phyloP scores from a whole-genome alignment of 2,329 filamentous ascomycete species.

The Juglanconis oblonga region DNA sequence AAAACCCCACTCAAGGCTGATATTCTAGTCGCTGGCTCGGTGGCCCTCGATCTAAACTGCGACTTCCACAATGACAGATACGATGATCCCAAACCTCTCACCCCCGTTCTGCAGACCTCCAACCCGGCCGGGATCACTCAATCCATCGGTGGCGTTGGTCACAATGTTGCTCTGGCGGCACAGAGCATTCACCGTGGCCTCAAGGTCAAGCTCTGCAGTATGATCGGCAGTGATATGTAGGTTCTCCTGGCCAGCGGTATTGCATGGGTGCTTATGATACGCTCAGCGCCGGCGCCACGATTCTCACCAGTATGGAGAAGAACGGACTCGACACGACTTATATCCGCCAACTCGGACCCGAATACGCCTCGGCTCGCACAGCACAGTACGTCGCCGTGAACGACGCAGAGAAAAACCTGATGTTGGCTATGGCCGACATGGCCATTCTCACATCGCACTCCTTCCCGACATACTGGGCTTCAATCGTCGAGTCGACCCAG shows the following conservation, averaged over 20 bases:
- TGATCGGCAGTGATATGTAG: constrained; percentile 75
- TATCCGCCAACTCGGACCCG: constrained; percentile 54
- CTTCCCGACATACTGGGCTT: constrained; percentile 57
- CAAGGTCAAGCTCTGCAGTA: constrained; percentile 72
- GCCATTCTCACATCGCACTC: constrained; percentile 65
- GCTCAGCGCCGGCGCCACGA: constrained; percentile 67
- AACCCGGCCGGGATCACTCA: constrained; percentile 81
- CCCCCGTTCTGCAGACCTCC: constrained; percentile 69
- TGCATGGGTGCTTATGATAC: constrained; percentile 8
- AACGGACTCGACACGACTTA: constrained; percentile 63
- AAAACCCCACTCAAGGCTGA: constrained; percentile 42
- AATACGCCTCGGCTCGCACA: constrained; percentile 59
- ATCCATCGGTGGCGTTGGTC: constrained; percentile 84
- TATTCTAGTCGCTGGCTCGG: constrained; percentile 84
- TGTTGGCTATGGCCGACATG: constrained; percentile 97
- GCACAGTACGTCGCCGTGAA: constrained; percentile 93
- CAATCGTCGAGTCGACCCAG: constrained; percentile 51
- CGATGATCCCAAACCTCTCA: constrained; percentile 25
- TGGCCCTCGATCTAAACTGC: constrained; percentile 85
- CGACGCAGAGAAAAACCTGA: constrained; percentile 74
- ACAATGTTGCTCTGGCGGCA: constrained; percentile 85
- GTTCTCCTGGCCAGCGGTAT: constrained; percentile 23
- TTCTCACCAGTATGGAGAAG: constrained; percentile 62
- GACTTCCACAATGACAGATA: constrained; percentile 53
- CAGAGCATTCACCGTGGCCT: constrained; percentile 60